Evolutionary conservation across 1,284 basidiomycete genomes (phyloP).

Genomic region (Cryptococcus amylolentus): DNA sequence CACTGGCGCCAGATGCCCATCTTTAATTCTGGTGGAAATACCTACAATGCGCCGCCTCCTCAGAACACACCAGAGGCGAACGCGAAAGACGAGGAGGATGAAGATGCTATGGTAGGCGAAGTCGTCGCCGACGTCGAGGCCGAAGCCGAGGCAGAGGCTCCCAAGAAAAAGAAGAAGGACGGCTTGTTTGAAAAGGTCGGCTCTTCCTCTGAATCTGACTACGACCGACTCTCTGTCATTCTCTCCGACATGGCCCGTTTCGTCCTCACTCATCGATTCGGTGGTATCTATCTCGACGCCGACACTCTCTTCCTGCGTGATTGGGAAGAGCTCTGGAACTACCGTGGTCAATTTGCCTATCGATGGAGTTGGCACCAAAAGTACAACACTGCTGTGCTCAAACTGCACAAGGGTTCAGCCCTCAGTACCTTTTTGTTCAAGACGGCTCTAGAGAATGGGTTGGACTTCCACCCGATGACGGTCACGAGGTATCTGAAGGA

Average conservation of each 20-base stretch:
- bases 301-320: conserved; percentile 83
- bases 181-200: conserved; percentile 68
- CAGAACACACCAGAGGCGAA: conserved; percentile 18
- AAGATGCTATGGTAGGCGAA: background rate
- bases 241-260: conserved; percentile 84
- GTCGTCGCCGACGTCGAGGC: conserved; percentile 25
- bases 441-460: conserved; percentile 74
- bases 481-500: conserved; percentile 75
- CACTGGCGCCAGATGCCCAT: conserved; percentile 68
- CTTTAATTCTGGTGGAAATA: conserved; percentile 72
- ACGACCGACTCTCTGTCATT: conserved; percentile 75
- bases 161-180: conserved; percentile 52
- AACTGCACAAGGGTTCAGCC: conserved; percentile 75
- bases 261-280: conserved; percentile 76
- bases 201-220: conserved; percentile 68
- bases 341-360: conserved; percentile 81
- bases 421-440: conserved; percentile 77
- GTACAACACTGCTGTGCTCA: conserved; percentile 83
- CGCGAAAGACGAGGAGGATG: conserved; percentile 49
- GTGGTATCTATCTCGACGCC: conserved; percentile 81
- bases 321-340: conserved; percentile 87
- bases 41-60: conserved; percentile 50
- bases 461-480: conserved; percentile 85
- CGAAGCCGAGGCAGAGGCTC: conserved; percentile 17
- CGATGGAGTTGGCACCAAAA: conserved; percentile 74